These are phyloP conservation scores for Neophaeococcomyces mojaviensis DNA, from an alignment of 2,329 filamentous ascomycete species.

Conservation along the genomic window DNA sequence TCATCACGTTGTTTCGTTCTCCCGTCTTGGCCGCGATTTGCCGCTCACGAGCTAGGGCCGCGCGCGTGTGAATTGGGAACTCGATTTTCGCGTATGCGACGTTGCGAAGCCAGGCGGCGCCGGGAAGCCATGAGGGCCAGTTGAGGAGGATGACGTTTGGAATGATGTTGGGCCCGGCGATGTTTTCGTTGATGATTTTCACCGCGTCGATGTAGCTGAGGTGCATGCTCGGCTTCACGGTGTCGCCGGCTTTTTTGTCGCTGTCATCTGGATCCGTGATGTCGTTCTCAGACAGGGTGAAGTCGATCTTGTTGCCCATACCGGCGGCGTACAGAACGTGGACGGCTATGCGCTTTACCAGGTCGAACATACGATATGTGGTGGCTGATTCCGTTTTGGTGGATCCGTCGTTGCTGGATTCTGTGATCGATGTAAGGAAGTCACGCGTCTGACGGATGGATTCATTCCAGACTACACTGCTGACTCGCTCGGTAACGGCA, in stretches of 20 bases:
- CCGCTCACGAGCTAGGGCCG: constrained; percentile 26
- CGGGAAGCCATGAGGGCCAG: constrained; percentile 15
- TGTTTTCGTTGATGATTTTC: constrained; percentile 25
- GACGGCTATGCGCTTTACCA: constrained; percentile 30
- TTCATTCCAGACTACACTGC: constrained; percentile 30
- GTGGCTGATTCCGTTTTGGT: constrained; percentile 12
- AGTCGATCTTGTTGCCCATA: constrained; percentile 28
- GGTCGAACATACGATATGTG: constrained; percentile 21
- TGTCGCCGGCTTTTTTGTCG: constrained; percentile 13
- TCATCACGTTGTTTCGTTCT: constrained; percentile 25
- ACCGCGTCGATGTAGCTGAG: constrained; percentile 30
- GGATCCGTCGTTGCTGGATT: constrained; percentile 10
- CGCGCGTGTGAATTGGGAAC: constrained; percentile 24
- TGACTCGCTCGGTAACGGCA: constrained; percentile 32
- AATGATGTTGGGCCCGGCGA: constrained; percentile 26
- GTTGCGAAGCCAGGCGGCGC: constrained; percentile 16
- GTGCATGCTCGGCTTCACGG: constrained; percentile 11
- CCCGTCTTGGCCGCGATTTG: constrained; percentile 29
- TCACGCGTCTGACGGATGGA: constrained; percentile 25
- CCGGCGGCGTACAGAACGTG: constrained; percentile 32
- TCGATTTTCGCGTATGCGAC: constrained; percentile 25
- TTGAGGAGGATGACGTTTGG: constrained; percentile 20
- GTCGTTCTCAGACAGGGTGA: not conserved
- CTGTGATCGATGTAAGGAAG: constrained; percentile 26
- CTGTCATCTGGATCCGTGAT: constrained; percentile 21